Base-by-base conservation (phyloP, 192 early-diverging fungal species). In the Backusella mclennaniae region DNA sequence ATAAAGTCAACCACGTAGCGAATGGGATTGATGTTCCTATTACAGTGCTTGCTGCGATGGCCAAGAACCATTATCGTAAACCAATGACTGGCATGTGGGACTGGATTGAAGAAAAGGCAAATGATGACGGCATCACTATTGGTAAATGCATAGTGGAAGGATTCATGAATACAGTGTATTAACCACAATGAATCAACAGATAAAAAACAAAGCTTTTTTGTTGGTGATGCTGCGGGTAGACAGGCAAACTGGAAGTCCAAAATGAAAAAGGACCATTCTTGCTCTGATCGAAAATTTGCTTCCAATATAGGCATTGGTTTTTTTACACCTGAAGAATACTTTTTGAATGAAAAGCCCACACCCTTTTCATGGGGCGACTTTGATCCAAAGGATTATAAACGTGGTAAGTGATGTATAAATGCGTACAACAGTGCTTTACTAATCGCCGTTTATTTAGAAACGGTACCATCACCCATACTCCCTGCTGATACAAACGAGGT, bases 181-280 rank as follows among this genome's bases (percentile, higher is more conserved):
- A 21, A 29, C 23, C 14, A 66, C 6, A 46, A 12, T 39, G 1
- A 15, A 49, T 81, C 17, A 31, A 14, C 90, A 77, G 94, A 96
- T 74, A 73, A 67, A 42, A 56, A 52, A 7, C 67, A 78, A 3
- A 92, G 91, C 75, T 96, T 95, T 63, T 99, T 90, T 85, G 93
- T 96, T 4, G 97, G 97, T 29, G 97, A 99, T 83, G 97, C 96
- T 3, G 95, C 95, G n/a, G 96, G 97, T 1, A 79, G 97, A 41
- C 80, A 83, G 0, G 84, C 72, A 2, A 86, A 84, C n/a, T 93
- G 93, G 91, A 89, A 87, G 73, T 73, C 56, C 0, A 88, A 87
- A 4, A 80, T 74, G 1, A 80, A 83, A 26, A 90, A 89, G 73
- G 97, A 99, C 73, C 92, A 91, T 82, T 86, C 92, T n/a, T 94